A percentile compares a stretch with the other conserved stretches of the same genome.
Conservation (phyloP, 371 early-diverging fungal species). For the Smittium culicis region DNA sequence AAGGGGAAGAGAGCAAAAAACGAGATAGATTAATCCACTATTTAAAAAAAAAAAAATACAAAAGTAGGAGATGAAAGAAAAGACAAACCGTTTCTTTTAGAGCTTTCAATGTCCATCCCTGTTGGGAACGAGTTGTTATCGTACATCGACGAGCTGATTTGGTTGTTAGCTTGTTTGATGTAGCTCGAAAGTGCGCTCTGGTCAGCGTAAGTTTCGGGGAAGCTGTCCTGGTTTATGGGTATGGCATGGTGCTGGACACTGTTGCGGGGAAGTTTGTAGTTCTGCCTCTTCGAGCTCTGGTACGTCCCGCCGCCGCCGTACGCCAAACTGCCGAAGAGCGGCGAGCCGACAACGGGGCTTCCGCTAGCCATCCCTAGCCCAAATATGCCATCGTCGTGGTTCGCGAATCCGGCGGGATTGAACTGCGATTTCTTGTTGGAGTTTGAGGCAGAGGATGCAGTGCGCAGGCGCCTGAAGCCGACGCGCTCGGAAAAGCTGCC, state of each 20-base stretch:
- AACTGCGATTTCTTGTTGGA: background rate
- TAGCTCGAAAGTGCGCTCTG: background rate
- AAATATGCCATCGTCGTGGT: background rate
- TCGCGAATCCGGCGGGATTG: background rate
- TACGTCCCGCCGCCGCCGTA: background rate
- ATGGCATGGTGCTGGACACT: background rate
- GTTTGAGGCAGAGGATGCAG: background rate
- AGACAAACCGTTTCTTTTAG: background rate
- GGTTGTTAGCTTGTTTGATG: background rate
- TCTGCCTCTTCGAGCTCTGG: background rate
- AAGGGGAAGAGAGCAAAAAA: background rate
- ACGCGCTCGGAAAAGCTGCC: background rate
- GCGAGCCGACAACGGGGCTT: background rate
- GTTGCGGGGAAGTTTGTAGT: background rate
- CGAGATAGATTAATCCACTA: background rate
- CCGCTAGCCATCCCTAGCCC: background rate
- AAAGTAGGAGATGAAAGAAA: background rate
- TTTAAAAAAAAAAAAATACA: background rate
- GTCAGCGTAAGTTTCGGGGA: background rate
- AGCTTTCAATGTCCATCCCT: background rate
- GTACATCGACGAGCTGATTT: background rate
- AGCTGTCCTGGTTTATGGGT: background rate
- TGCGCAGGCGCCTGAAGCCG: background rate
- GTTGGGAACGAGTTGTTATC: background rate
- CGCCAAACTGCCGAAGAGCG: background rate